Base-by-base conservation (phyloP, 495 filamentous ascomycete genomes). In the Cercophora sp. region DNA sequence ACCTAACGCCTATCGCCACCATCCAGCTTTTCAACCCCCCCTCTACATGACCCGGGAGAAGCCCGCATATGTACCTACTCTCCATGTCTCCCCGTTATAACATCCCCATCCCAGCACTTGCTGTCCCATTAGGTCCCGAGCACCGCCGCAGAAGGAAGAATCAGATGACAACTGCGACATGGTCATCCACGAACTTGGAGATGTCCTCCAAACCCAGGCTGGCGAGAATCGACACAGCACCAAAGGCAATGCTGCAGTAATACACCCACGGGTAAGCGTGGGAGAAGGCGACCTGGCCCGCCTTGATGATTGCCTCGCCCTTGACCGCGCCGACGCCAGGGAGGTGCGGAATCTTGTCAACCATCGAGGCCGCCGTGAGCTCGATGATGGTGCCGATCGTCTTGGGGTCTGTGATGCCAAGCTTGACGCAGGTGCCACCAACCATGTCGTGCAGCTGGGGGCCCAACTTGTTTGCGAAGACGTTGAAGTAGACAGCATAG, bases 401-500 rank as follows among this genome's bases (percentile, higher is more conserved):
- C 0, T 24, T 57, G 0, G 55, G 40, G 54, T 80, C 66, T 4
- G 71, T 79, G 60, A 89, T 85, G 50, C 78, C 75, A 31, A 79
- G 67, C 46, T 64, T 59, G 3, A 68, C 48, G 72, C 84, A 83
- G 1, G 77, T 73, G 8, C 71, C 75, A 18, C 75, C 78, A 13
- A 87, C 77, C 48, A 79, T 74, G 39, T 74, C 42, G 8, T 48
- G 62, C 26, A 83, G 77, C 16, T 72, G 65, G 0, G 80, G 75
- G 11, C 76, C 55, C 52, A 88, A 82, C 67, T 85, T 86, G 57
- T 76, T 75, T 57, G 80, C 64, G 70, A 87, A 89, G 58, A 89
- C 75, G 61, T 88, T 89, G 76, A 83, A 89, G 75, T 89, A 89
- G 52, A 84, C 78, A 19, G 78, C 79, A 63, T 88, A 89, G 36